Evolutionary conservation across 371 early-diverging fungal genomes (phyloP).

Genomic region (Choanephora cucurbitarum): DNA sequence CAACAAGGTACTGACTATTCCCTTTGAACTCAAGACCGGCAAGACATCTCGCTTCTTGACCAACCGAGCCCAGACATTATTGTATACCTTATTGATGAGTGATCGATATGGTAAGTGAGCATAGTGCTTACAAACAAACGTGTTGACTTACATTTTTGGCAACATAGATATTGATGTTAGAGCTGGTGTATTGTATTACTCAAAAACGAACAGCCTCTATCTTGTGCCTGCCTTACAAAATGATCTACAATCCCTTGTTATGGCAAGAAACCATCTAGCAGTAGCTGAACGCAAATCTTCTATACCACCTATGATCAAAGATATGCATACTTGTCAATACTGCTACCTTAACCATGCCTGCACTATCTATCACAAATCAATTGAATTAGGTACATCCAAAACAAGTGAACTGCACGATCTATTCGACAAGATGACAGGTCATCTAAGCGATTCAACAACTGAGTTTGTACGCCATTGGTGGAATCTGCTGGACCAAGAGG

Average conservation of each 20-base stretch:
- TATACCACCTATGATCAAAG: slow-evolving; percentile 74
- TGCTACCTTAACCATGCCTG: slow-evolving; percentile 76
- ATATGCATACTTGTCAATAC: slow-evolving; percentile 65
- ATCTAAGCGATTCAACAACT: slow-evolving; percentile 58
- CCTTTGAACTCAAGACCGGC: slow-evolving; percentile 94
- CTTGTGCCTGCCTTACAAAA: slow-evolving; percentile 60
- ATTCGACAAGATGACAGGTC: slow-evolving; percentile 65
- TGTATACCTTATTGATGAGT: slow-evolving; percentile 86
- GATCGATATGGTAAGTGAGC: slow-evolving; percentile 79
- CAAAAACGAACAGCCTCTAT: slow-evolving; percentile 64
- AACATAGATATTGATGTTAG: slow-evolving; percentile 66
- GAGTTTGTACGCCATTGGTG: slow-evolving; percentile 85
- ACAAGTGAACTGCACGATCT: slow-evolving; percentile 57
- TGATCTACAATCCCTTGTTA: slow-evolving; percentile 74
- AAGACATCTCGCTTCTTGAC: slow-evolving; percentile 49
- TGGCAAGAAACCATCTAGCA: slow-evolving; percentile 77
- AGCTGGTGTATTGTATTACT: slow-evolving; percentile 79
- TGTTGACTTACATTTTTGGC: no score
- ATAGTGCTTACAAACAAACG: no score
- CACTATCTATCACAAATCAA: slow-evolving; percentile 66
- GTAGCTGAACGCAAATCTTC: slow-evolving; percentile 31
- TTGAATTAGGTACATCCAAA: slow-evolving; percentile 67
- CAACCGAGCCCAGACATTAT: slow-evolving; percentile 84
- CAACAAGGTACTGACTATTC: slow-evolving; percentile 51
- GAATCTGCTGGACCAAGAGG: slow-evolving; percentile 76